These are phyloP conservation scores for Boeremia lycopersici DNA, from an alignment of 2,329 filamentous ascomycete species.

Conservation along the genomic window DNA sequence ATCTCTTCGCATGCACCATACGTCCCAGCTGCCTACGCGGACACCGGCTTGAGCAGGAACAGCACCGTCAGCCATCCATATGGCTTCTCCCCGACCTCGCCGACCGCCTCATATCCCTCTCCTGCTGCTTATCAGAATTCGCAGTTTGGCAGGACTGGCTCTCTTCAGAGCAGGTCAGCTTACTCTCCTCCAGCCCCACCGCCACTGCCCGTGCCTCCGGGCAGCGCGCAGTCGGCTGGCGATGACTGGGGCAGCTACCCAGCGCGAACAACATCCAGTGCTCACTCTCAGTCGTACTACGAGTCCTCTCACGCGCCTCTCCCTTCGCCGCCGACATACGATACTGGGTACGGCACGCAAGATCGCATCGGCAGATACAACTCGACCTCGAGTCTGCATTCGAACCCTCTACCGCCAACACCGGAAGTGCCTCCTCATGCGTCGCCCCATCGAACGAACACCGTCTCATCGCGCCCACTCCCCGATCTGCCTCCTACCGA, in stretches of 20 bases:
- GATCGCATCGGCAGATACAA: constrained; percentile 39
- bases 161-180: constrained; percentile 39
- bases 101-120: constrained; percentile 37
- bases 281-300: constrained; percentile 40
- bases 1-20: constrained; percentile 47
- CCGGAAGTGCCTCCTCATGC: constrained; percentile 58
- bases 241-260: constrained; percentile 47
- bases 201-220: constrained; percentile 44
- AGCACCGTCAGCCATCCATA: constrained; percentile 45
- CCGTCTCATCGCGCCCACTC: constrained; percentile 62
- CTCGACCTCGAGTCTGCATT: constrained; percentile 39
- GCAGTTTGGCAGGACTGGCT: constrained; percentile 40
- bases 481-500: constrained; percentile 64
- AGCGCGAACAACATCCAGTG: constrained; percentile 33
- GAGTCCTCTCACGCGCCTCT: constrained; percentile 41
- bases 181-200: constrained; percentile 47
- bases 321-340: constrained; percentile 42
- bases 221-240: constrained; percentile 37
- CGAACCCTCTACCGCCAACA: constrained; percentile 53
- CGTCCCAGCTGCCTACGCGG: constrained; percentile 54
- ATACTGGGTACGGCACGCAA: constrained; percentile 36
- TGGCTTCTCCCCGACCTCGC: constrained; percentile 46
- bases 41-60: constrained; percentile 36
- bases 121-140: constrained; percentile 40
- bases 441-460: constrained; percentile 58